phyloP scores from a whole-genome alignment of 768 basidiomycete species.

The Boletus bicolor region DNA sequence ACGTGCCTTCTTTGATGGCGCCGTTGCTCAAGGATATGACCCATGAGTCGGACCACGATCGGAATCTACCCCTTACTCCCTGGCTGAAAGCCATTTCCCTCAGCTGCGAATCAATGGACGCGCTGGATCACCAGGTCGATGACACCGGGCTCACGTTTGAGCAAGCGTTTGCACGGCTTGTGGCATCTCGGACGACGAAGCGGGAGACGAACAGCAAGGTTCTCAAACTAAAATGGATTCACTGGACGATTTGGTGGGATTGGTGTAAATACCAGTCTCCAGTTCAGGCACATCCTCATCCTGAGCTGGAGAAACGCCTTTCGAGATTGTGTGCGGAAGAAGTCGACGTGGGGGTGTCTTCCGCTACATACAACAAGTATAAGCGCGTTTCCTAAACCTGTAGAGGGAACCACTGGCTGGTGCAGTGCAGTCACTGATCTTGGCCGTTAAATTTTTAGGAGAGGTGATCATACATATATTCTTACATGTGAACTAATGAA shows the following conservation, averaged over 20 bases:
- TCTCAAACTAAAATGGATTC: constrained; percentile 29
- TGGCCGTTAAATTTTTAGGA: background rate
- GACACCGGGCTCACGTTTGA: constrained; percentile 28
- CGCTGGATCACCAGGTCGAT: constrained; percentile 20
- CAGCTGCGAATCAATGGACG: constrained; percentile 28
- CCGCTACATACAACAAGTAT: constrained; percentile 31
- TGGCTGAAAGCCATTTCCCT: constrained; percentile 32
- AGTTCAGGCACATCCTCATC: constrained; percentile 18
- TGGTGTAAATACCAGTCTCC: constrained; percentile 25
- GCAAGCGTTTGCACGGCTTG: constrained; percentile 23
- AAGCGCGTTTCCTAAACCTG: constrained; percentile 26
- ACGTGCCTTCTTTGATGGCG: constrained; percentile 19
- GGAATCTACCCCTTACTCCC: constrained; percentile 21
- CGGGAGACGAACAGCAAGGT: constrained; percentile 26
- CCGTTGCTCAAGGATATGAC: constrained; percentile 28
- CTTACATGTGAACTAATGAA: constrained; percentile 23
- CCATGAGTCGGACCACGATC: constrained; percentile 14
- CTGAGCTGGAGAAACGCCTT: constrained; percentile 25
- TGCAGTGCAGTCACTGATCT: background rate
- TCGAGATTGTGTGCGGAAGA: constrained; percentile 21
- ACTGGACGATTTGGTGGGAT: constrained; percentile 33
- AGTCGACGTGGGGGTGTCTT: constrained; percentile 31
- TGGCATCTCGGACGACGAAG: constrained; percentile 25
- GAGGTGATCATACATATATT: constrained; percentile 13
- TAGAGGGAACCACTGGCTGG: constrained; percentile 8